Percentiles rank a stretch among this genome's conserved stretches.
These are phyloP conservation scores for Picochlorum sp. DNA, from an alignment of 139 green algal genomes.

Conservation along the genomic window DNA sequence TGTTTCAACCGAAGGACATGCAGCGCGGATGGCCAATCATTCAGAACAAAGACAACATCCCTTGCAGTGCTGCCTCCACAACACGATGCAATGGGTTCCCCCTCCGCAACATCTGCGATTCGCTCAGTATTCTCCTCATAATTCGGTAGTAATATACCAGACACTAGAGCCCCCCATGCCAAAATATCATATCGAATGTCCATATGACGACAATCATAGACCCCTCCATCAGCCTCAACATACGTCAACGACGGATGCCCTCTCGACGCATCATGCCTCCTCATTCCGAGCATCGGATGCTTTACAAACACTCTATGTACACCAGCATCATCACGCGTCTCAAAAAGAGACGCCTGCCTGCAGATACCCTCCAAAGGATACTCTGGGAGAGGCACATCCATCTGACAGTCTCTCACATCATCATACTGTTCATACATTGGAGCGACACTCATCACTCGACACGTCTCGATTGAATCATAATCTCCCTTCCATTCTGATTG, in stretches of 20 bases:
- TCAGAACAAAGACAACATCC: constrained; percentile 32
- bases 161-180: constrained; percentile 69
- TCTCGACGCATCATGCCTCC: constrained; percentile 11
- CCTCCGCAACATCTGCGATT: too few relatives aligned
- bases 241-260: constrained; percentile 33
- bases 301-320: constrained; percentile 76
- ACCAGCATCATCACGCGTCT: constrained; percentile 18
- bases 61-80: background rate
- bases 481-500: background rate
- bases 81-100: background rate
- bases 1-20: constrained; percentile 31
- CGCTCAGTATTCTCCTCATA: background rate
- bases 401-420: constrained; percentile 43
- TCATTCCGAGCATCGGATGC: constrained; percentile 55
- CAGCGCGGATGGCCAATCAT: constrained; percentile 41
- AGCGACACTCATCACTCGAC: constrained; percentile 74
- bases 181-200: constrained; percentile 63
- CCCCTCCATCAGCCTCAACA: constrained; percentile 15
- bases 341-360: too few relatives aligned
- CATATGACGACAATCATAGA: constrained; percentile 22
- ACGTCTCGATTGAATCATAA: constrained; percentile 31
- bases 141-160: constrained; percentile 50
- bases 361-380: too few relatives aligned
- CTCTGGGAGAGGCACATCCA: constrained; percentile 36
- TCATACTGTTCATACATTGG: constrained; percentile 56